A percentile compares a stretch with the other conserved stretches of the same genome.
phyloP scores from a whole-genome alignment of 139 green algal genomes.

The Dunaliella primolecta region DNA sequence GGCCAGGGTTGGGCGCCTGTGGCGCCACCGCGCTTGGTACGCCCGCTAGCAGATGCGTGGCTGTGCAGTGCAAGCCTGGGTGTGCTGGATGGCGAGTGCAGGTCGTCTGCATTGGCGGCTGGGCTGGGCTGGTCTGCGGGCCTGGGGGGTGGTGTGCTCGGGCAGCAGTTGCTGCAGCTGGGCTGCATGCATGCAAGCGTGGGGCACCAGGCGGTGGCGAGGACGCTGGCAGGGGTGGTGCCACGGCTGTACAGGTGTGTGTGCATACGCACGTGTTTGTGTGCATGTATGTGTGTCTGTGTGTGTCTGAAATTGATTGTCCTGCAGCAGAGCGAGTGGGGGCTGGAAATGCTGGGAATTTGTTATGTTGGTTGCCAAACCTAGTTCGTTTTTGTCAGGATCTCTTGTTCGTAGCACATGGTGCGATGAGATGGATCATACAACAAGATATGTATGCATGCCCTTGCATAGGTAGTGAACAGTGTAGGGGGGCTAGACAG shows the following conservation, averaged over 20 bases:
- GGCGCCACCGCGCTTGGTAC: conserved; percentile 39
- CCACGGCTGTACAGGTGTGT: conserved; percentile 51
- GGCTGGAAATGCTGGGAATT: neutral
- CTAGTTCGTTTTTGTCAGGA: no score
- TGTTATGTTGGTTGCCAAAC: no score
- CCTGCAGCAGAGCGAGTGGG: neutral
- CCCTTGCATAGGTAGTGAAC: no score
- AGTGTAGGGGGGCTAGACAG: no score
- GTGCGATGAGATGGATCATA: no score
- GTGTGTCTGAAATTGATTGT: neutral
- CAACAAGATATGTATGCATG: no score
- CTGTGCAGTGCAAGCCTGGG: conserved; percentile 46
- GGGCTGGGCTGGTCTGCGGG: conserved; percentile 50
- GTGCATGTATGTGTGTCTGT: neutral
- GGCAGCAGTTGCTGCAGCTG: conserved; percentile 53
- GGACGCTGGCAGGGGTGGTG: conserved; percentile 57
- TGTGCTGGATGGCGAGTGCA: conserved; percentile 57
- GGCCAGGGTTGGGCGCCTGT: no score
- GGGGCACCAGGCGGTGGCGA: conserved; percentile 21
- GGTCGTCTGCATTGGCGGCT: conserved; percentile 42
- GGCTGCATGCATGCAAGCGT: conserved; percentile 42
- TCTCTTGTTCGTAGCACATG: no score
- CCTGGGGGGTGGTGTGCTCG: conserved; percentile 39
- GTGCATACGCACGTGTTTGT: neutral
- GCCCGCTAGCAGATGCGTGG: conserved; percentile 58